phyloP scores from a whole-genome alignment of 257 asterid species.

The Ligustrum vulgare region DNA sequence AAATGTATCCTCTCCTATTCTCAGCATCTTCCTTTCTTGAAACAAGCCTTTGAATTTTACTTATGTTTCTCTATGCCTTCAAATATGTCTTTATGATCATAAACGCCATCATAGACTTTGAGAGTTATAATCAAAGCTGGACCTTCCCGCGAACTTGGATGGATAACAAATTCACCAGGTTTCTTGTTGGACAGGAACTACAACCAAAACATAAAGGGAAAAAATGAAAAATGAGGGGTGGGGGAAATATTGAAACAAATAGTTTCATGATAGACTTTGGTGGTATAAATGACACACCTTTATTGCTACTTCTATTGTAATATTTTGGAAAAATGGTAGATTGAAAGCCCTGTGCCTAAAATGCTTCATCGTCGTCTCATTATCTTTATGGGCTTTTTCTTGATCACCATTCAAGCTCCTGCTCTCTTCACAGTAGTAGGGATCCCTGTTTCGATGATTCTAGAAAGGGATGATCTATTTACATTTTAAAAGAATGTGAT shows the following conservation, averaged over 20 bases:
- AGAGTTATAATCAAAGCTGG: slow-evolving; percentile 74
- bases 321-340: slow-evolving; percentile 83
- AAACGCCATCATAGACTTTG: slow-evolving; percentile 74
- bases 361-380: slow-evolving; percentile 81
- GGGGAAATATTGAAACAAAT: no score
- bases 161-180: slow-evolving; percentile 83
- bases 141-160: slow-evolving; percentile 92
- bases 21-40: slow-evolving; percentile 81
- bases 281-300: slow-evolving; percentile 47
- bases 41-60: slow-evolving; percentile 90
- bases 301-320: slow-evolving; percentile 80
- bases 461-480: slow-evolving; percentile 59
- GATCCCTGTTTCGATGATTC: slow-evolving; percentile 52
- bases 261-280: slow-evolving; percentile 1
- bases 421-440: slow-evolving; percentile 75
- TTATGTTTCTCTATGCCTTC: slow-evolving; percentile 92
- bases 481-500: slow-evolving; percentile 76
- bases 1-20: slow-evolving; percentile 91
- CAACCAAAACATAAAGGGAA: slow-evolving; percentile 7
- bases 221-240: no score
- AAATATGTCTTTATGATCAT: slow-evolving; percentile 81
- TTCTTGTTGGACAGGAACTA: slow-evolving; percentile 82
- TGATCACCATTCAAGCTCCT: slow-evolving; percentile 45
- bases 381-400: slow-evolving; percentile 74
- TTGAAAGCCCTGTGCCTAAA: slow-evolving; percentile 87